Evolutionary conservation across 2,329 filamentous ascomycete genomes (phyloP).

Genomic region (Hortaea sp.): DNA sequence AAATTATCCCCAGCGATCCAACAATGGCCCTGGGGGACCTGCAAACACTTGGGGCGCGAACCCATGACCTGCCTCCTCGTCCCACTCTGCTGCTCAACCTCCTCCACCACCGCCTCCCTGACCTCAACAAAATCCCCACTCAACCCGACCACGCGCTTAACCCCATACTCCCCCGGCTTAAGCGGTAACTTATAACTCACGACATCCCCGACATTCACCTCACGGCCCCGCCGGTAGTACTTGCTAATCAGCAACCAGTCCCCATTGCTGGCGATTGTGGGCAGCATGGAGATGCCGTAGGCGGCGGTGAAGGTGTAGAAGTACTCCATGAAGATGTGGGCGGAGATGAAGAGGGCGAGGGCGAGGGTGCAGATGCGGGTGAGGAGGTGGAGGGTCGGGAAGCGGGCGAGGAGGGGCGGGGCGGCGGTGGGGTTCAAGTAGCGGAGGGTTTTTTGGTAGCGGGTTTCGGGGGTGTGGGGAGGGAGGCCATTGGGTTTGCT

Average conservation of each 20-base stretch:
- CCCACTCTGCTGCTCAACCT: constrained; percentile 10
- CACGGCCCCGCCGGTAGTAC: constrained; percentile 57
- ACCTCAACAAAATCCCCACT: constrained; percentile 60
- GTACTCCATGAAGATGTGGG: constrained; percentile 39
- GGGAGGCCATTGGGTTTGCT: background rate
- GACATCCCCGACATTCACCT: constrained; percentile 68
- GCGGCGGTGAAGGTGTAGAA: constrained; percentile 50
- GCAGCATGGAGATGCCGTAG: constrained; percentile 77
- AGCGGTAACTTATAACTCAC: constrained; percentile 69
- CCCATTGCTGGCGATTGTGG: constrained; percentile 60
- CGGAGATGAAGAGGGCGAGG: background rate
- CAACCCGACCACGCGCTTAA: constrained; percentile 62
- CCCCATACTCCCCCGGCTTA: constrained; percentile 39
- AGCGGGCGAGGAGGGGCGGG: background rate
- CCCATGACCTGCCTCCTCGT: constrained; percentile 54
- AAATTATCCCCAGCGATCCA: constrained; percentile 88
- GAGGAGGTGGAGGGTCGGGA: background rate
- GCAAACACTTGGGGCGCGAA: background rate
- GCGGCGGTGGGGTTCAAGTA: constrained; percentile 1
- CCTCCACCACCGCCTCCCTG: constrained; percentile 44
- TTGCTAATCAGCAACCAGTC: constrained; percentile 62
- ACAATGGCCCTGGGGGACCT: constrained; percentile 87
- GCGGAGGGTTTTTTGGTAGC: background rate
- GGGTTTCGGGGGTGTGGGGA: background rate
- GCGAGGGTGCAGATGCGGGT: background rate